Base-by-base conservation (phyloP, 495 filamentous ascomycete genomes). In the Lepidopterella palustris region DNA sequence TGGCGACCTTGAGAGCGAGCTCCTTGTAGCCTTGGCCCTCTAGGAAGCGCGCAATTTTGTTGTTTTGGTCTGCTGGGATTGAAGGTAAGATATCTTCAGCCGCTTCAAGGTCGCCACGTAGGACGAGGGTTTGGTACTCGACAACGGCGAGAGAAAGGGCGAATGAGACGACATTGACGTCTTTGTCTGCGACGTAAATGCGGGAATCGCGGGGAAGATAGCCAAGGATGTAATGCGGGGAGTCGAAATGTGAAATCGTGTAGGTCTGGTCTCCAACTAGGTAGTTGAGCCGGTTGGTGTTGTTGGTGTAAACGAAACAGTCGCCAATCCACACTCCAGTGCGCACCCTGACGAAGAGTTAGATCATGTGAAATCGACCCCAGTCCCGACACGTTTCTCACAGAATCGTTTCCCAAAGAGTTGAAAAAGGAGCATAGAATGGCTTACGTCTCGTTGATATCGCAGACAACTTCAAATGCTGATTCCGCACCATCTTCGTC, bases 321-420 rank as follows among this genome's bases (percentile, higher is more conserved):
- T 99, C 93, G 24, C 93, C 93, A 57, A 99, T 86, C 93, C 93
- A 99, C 76, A 93, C 85, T 47, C 90, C 93, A n/a, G 95, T 96
- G 49, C 88, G 86, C 45, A 97, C 89, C 61, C 84, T 88, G 57
- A 26, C 5, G 3, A 20, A 21, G n/a, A 53, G 57, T 55, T 57
- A 58, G 53, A 45, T 15, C 13, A 28, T 9, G 21, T 11, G 18
- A 28, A 8, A 9, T 58, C 26, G 9, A 21, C 31, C 8, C 15
- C 42, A 49, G 35, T 40, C 35, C 35, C 18, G 18, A 9, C 6
- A 23, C n/a, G n/a, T n/a, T n/a, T n/a, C n/a, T n/a, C n/a, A n/a
- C n/a, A n/a, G n/a, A n/a, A n/a, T n/a, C n/a, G 35, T 3, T 42
- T 42, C 35, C 18, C 2, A 3, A 45, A 31, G 23, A 29, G 25